Conservation (phyloP, 2,329 filamentous ascomycete genomes). For the Clonostachys sp. region DNA sequence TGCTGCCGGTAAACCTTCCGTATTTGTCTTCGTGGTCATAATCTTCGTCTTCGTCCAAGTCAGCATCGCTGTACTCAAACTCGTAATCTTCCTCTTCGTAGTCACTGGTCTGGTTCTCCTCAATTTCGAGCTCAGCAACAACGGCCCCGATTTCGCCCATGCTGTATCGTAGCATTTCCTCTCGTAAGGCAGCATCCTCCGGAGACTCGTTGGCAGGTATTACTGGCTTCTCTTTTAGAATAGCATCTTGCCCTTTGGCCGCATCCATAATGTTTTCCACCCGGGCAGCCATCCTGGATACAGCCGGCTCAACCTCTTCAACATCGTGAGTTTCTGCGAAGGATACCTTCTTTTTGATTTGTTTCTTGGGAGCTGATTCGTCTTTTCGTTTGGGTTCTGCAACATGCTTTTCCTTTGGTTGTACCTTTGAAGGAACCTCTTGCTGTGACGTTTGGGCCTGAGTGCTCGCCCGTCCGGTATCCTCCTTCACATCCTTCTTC, state of each 20-base stretch:
- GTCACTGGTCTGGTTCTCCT: constrained; percentile 51
- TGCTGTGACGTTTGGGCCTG: neutral
- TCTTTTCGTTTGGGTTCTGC: neutral
- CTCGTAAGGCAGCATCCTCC: constrained; percentile 75
- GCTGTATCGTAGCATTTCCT: constrained; percentile 88
- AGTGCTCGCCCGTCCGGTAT: neutral
- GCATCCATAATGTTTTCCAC: constrained; percentile 53
- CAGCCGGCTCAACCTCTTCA: constrained; percentile 18
- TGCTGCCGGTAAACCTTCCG: constrained; percentile 65
- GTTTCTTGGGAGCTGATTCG: neutral
- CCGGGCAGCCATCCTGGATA: constrained; percentile 36
- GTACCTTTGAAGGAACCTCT: neutral
- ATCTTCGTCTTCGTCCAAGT: constrained; percentile 45
- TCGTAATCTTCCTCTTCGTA: constrained; percentile 43
- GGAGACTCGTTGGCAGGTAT: constrained; percentile 70
- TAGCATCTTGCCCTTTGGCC: constrained; percentile 48
- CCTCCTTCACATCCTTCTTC: neutral
- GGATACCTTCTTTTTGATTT: constrained; percentile 52
- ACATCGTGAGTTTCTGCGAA: constrained; percentile 42
- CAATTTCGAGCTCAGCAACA: constrained; percentile 85
- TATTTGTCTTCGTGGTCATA: constrained; percentile 72
- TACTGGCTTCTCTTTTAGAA: constrained; percentile 39
- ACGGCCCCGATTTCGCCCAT: constrained; percentile 86
- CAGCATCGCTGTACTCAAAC: constrained; percentile 48
- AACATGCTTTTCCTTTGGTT: too few species aligned